Percentiles rank a stretch among this genome's conserved stretches.
Evolutionary conservation across 2,329 filamentous ascomycete genomes (phyloP).

Genomic region (Epichloe amarillans): DNA sequence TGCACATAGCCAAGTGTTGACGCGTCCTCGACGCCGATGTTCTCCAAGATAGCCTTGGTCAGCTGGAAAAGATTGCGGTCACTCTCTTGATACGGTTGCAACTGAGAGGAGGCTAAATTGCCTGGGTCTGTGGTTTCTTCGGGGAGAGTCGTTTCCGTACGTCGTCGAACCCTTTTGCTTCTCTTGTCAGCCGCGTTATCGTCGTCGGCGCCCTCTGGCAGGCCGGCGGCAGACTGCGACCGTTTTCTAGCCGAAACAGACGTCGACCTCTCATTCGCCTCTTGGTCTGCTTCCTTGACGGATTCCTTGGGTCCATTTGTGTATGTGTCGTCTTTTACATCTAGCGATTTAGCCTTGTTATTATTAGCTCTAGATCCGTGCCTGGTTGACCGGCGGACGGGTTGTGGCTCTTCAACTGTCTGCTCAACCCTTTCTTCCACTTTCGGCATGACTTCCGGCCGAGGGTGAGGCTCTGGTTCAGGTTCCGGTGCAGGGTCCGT

Average conservation of each 20-base stretch:
- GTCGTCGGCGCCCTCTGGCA: slow-evolving; percentile 42
- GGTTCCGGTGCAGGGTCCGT: background rate
- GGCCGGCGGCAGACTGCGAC: slow-evolving; percentile 47
- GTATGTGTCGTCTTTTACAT: slow-evolving; percentile 12
- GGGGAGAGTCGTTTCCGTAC: slow-evolving; percentile 33
- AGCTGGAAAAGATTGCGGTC: slow-evolving; percentile 43
- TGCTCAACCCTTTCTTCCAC: slow-evolving; percentile 1
- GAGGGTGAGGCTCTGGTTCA: background rate
- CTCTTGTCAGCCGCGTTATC: slow-evolving; percentile 45
- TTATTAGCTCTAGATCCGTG: slow-evolving; percentile 3
- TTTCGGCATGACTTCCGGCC: background rate
- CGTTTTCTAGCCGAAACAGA: slow-evolving; percentile 40
- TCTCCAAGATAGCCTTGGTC: slow-evolving; percentile 41
- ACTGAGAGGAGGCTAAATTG: slow-evolving; percentile 37
- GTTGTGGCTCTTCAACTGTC: slow-evolving; percentile 2
- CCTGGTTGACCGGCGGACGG: slow-evolving; percentile 5
- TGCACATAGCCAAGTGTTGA: slow-evolving; percentile 30
- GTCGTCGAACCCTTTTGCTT: slow-evolving; percentile 50
- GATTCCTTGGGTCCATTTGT: slow-evolving; percentile 12
- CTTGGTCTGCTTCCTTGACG: slow-evolving; percentile 15
- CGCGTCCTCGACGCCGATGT: slow-evolving; percentile 39
- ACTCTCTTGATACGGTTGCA: slow-evolving; percentile 42
- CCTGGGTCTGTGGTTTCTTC: slow-evolving; percentile 41
- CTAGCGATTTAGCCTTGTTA: background rate
- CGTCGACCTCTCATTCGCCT: slow-evolving; percentile 22